Conservation (phyloP, 1,139 yeast species). For the Saccharomyces hybrid region DNA sequence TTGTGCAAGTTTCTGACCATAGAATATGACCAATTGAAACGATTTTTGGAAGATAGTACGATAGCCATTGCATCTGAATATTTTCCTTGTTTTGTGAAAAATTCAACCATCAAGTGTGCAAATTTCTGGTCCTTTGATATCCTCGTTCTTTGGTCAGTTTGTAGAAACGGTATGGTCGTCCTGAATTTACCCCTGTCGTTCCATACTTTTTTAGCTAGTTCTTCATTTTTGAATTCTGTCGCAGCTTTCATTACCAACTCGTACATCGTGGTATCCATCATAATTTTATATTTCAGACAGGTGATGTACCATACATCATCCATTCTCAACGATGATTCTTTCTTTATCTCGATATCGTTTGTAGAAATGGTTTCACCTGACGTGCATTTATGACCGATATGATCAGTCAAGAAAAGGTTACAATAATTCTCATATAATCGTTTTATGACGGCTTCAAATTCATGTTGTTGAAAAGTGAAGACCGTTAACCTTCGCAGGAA, state of each 20-base stretch:
- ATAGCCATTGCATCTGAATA: constrained; percentile 66
- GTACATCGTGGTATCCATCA: constrained; percentile 48
- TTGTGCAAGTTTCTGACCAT: constrained; percentile 43
- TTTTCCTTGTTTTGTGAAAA: constrained; percentile 19
- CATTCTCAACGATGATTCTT: background rate
- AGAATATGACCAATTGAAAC: constrained; percentile 65
- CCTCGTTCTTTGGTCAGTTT: constrained; percentile 36
- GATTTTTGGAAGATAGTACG: constrained; percentile 56
- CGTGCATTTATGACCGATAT: background rate
- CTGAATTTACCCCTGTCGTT: constrained; percentile 69
- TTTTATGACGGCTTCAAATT: constrained; percentile 14
- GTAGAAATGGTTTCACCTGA: background rate
- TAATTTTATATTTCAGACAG: constrained; percentile 20
- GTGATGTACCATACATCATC: constrained; percentile 8
- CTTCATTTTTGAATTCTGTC: constrained; percentile 43
- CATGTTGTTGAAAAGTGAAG: constrained; percentile 25
- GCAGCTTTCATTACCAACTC: constrained; percentile 62
- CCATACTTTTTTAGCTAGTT: constrained; percentile 64
- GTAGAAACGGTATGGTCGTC: constrained; percentile 43
- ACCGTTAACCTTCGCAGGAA: constrained; percentile 22
- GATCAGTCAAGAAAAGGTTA: background rate
- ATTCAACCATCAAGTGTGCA: constrained; percentile 27
- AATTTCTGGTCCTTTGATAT: constrained; percentile 41
- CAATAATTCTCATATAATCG: constrained; percentile 4
- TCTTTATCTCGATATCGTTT: background rate